Evolutionary conservation across 176 grass and related monocot genomes (phyloP), one percentile per base, ranked within the genome.

Genomic region (Thalia dealbata): DNA sequence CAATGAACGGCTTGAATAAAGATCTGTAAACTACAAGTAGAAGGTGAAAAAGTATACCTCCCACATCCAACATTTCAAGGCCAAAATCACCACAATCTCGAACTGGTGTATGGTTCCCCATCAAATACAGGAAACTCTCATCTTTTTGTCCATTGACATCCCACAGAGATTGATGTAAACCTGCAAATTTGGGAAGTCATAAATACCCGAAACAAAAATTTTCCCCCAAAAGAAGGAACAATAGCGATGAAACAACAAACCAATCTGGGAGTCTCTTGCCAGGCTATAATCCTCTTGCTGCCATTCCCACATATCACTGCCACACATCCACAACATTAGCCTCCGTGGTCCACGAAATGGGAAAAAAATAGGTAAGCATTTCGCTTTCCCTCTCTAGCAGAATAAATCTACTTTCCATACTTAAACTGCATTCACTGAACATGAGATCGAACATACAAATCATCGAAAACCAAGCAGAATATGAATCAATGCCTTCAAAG

Each of bases 61-160:
- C 61, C 50, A 80, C 30, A 70, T 87, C 75, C 67, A 75, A 78
- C 3, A 87, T 81, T 52, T 59, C 52, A 51, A 78, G 30, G 51
- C 59, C 70, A 75, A 86, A 76, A 61, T 79, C 76, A 18, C 25
- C 50, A 43, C 79, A 87, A 52, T 91, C 79, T 21, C 46, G 75
- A 22, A 84, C 73, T 12, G 88, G 88, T 71, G 88, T 91, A 82
- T 82, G 88, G 28, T 82, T 79, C 26, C 79, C 84, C 74, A 87
- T 55, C 63, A 82, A 66, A 25, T 73, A 76, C 69, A 77, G 25
- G 3, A 86, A 58, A 29, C 82, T 72, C 50, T 86, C 81, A 22
- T 81, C 59, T 19, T 84, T 61, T 44, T 74, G 32, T 19, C 43
- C 15, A 45, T 15, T 44, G 18, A 1, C 35, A 60, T 27, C 22